A percentile compares a stretch with the other conserved stretches of the same genome.
Conservation (phyloP, 768 basidiomycete genomes). For the Lactarius psammicola region DNA sequence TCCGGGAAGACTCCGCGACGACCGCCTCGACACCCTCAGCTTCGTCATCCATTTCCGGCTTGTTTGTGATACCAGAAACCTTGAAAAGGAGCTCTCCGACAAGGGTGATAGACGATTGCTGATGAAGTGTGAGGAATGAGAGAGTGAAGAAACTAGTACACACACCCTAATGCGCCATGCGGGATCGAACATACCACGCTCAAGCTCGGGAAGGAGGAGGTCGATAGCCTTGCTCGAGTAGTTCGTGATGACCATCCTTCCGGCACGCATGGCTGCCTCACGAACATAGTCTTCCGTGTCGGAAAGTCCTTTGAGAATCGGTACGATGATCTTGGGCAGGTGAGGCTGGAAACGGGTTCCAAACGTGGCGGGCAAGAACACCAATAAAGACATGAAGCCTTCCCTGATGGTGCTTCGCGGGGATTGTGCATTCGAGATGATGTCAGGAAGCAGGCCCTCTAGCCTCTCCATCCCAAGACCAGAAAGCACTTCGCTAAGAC, state of each 20-base stretch:
- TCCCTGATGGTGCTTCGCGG: conserved; percentile 89
- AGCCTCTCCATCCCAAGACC: conserved; percentile 97
- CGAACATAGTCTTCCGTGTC: conserved; percentile 94
- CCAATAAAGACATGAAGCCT: conserved; percentile 97
- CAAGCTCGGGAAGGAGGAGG: conserved; percentile 88
- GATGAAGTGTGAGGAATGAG: conserved; percentile 26
- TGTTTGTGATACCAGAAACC: conserved; percentile 92
- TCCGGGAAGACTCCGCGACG: conserved; percentile 75
- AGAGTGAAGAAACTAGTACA: conserved; percentile 17
- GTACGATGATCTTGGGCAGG: conserved; percentile 88
- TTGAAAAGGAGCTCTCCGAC: conserved; percentile 96
- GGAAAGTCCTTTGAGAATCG: conserved; percentile 87
- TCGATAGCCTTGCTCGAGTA: conserved; percentile 93
- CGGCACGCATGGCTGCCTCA: conserved; percentile 98
- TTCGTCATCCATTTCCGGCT: conserved; percentile 78
- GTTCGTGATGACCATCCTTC: conserved; percentile 95
- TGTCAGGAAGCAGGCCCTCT: conserved; percentile 90
- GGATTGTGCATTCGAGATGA: conserved; percentile 87
- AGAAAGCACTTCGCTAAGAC: conserved; percentile 90
- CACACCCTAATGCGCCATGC: conserved; percentile 93
- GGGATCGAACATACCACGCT: conserved; percentile 91
- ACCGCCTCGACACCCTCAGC: conserved; percentile 67
- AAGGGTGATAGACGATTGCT: conserved; percentile 95
- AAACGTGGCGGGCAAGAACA: conserved; percentile 94
- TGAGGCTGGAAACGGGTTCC: conserved; percentile 96